Percentiles rank a stretch among this genome's conserved stretches.
Conservation (phyloP, 106 monocot species). For the Dioscorea alata region DNA sequence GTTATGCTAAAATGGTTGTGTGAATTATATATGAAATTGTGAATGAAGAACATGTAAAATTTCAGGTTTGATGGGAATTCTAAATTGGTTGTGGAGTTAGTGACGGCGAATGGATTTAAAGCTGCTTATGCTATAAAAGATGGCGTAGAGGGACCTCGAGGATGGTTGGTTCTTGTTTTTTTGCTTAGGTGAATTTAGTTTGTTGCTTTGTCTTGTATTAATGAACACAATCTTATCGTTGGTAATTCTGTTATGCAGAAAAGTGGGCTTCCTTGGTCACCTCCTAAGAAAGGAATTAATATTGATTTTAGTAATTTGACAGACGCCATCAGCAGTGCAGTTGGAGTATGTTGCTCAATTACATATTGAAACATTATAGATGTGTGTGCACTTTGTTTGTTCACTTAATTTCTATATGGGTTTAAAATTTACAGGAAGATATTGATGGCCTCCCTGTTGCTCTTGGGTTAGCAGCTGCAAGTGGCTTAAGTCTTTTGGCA, state of each 20-base stretch:
- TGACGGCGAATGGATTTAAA: constrained; percentile 82
- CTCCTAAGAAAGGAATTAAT: constrained; percentile 52
- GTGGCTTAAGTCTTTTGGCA: constrained; percentile 72
- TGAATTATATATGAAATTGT: no score
- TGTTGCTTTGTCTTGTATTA: neutral
- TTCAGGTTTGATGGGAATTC: constrained; percentile 92
- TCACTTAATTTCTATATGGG: no score
- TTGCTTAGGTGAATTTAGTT: neutral
- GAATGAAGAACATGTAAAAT: neutral
- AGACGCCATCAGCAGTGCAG: constrained; percentile 36
- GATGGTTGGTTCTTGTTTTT: constrained; percentile 64
- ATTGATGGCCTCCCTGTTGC: constrained; percentile 61
- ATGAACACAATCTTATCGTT: neutral
- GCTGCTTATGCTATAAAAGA: constrained; percentile 87
- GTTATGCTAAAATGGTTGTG: no score
- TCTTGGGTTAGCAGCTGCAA: constrained; percentile 75
- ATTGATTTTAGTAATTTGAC: constrained; percentile 55
- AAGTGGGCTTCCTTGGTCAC: constrained; percentile 78
- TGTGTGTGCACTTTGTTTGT: no score
- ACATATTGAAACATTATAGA: no score
- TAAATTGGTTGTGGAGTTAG: constrained; percentile 81
- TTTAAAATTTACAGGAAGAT: constrained; percentile 37
- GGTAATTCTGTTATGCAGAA: constrained; percentile 41
- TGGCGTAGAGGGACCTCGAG: constrained; percentile 86
- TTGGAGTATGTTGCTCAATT: constrained; percentile 53